phyloP scores from a whole-genome alignment of 495 filamentous ascomycete species.

The Astrocystis sublimbata region DNA sequence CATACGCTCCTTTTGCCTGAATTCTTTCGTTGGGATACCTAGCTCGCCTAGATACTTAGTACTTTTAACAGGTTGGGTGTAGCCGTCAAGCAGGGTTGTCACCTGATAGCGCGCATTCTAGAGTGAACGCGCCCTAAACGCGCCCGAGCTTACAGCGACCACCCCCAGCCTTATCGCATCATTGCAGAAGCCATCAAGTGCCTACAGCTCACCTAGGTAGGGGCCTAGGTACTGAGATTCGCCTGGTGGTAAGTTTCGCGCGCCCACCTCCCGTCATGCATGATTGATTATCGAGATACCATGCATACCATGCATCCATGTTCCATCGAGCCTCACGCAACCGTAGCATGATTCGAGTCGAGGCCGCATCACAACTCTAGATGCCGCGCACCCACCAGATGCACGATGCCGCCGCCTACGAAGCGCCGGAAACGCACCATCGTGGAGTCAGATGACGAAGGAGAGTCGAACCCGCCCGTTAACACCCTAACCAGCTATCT shows the following conservation, averaged over 20 bases:
- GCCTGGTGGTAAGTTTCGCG: no score
- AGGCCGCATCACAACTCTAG: conserved; percentile 11
- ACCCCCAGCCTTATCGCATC: neutral
- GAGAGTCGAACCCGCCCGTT: conserved; percentile 29
- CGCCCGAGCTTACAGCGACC: neutral
- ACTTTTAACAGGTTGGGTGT: no score
- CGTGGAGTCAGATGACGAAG: conserved; percentile 39
- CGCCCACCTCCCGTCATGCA: no score
- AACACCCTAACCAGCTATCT: conserved; percentile 48
- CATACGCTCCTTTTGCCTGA: no score
- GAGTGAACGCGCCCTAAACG: conserved; percentile 10
- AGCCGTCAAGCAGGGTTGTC: neutral
- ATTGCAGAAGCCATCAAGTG: no score
- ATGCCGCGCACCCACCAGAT: conserved; percentile 24
- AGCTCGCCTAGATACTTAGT: no score
- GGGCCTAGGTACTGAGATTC: no score
- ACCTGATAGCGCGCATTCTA: conserved; percentile 15
- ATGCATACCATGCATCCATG: no score
- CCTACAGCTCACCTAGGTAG: neutral
- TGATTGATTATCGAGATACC: no score
- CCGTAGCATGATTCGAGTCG: conserved; percentile 20
- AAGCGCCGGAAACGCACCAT: conserved; percentile 55
- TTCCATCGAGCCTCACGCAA: neutral
- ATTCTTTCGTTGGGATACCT: no score
- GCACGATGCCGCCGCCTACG: conserved; percentile 53